Base-by-base conservation (phyloP, 257 asterid genomes). In the Euphrasia confusa region DNA sequence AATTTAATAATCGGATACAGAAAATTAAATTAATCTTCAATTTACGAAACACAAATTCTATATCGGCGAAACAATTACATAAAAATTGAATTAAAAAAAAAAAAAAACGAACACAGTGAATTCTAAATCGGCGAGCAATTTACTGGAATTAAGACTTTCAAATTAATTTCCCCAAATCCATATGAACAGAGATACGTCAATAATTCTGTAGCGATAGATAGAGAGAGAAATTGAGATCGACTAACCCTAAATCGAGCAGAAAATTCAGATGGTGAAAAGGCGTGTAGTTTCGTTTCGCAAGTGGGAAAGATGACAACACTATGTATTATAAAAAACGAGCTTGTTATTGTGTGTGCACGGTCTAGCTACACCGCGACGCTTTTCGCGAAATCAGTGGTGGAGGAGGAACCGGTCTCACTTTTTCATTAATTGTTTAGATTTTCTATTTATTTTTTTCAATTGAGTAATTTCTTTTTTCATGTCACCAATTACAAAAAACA, bases 221-320 rank as follows among this genome's bases (percentile, higher is more conserved):
- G 33, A 64, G 66, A 61, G 56, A 70, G 67, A 70, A 14, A 35
- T 3, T 35, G 45, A 21, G 71, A 47, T n/a, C 44, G 60, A 59
- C 76, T 54, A 47, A 75, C 77, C 80, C 80, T 72, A 68, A 64
- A 48, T 72, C 80, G 77, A 71, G 64, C 74, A 71, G 80, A 74
- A 71, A 68, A 59, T 12, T 24, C 12, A 40, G 66, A 61, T 58
- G 68, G 63, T 52, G 47, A 54, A 59, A 32, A 57, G 7, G 67
- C 57, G 57, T 54, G 24, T 30, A 71, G 67, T 67, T 52, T 10
- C 12, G 67, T 67, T 52, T 10, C 12, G 30, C 27, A 58, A 69
- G 27, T n/a, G 60, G 39, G 42, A 47, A 10, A 48, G 33, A 2
- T 24, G 58, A 12, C 40, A 18, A 47, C 10, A 30, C 32, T 57